phyloP scores from a whole-genome alignment of 352 stramenopile species.

The Phytopythium litorale region DNA sequence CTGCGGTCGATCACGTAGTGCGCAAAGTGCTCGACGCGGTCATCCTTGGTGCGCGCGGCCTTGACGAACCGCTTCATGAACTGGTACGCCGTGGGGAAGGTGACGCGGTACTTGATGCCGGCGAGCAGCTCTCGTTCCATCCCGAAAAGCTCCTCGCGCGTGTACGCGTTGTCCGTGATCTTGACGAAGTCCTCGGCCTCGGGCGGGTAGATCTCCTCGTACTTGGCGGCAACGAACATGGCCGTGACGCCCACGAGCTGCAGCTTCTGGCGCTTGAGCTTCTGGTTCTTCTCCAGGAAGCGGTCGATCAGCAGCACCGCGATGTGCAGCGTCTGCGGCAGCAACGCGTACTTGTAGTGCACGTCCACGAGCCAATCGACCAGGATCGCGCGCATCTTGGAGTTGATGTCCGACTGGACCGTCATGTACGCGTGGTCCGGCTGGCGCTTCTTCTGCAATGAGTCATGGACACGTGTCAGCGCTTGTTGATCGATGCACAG shows the following conservation, averaged over 20 bases:
- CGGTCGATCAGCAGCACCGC: conserved; percentile 81
- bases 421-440: conserved; percentile 70
- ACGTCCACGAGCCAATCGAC: conserved; percentile 99
- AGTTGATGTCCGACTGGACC: conserved; percentile 96
- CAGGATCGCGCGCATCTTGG: conserved; percentile 99
- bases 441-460: conserved; percentile 53
- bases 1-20: conserved; percentile 98
- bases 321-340: conserved; percentile 81
- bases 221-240: conserved; percentile 97
- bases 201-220: conserved; percentile 97
- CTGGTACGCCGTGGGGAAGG: conserved; percentile 79
- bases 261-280: conserved; percentile 82
- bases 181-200: conserved; percentile 94
- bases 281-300: conserved; percentile 66
- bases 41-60: conserved; percentile 63
- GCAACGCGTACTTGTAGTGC: conserved; percentile 78
- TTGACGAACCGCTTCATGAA: conserved; percentile 89
- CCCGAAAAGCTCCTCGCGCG: conserved; percentile 65
- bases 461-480: background rate
- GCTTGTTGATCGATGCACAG: background rate
- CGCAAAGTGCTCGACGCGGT: conserved; percentile 87
- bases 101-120: conserved; percentile 73
- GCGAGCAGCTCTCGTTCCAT: conserved; percentile 82
- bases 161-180: conserved; percentile 97
- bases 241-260: conserved; percentile 96